Evolutionary conservation across 2,329 filamentous ascomycete genomes (phyloP).

Genomic region (Aureobasidium sp.): DNA sequence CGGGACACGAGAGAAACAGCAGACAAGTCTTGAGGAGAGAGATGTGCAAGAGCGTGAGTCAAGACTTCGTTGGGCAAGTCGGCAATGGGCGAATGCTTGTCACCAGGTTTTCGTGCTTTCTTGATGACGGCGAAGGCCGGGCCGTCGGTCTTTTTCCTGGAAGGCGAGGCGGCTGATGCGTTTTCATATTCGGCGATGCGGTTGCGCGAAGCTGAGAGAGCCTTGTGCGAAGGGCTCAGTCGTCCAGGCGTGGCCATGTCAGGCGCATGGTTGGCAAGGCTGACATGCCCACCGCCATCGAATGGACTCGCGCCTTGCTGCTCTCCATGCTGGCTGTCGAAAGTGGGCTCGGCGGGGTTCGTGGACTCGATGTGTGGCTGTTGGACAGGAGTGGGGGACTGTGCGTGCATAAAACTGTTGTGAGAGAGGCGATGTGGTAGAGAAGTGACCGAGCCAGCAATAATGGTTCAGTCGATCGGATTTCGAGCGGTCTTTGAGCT

Average conservation of each 20-base stretch:
- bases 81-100: constrained; percentile 41
- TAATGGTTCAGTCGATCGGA: constrained; percentile 41
- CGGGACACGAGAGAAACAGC: constrained; percentile 78
- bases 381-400: constrained; percentile 43
- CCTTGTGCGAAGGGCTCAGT: constrained; percentile 22
- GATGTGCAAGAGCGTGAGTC: constrained; percentile 82
- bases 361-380: constrained; percentile 33
- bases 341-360: constrained; percentile 26
- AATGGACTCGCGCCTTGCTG: constrained; percentile 33
- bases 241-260: constrained; percentile 21
- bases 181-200: constrained; percentile 49
- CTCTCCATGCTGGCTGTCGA: constrained; percentile 52
- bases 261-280: constrained; percentile 20
- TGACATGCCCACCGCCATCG: constrained; percentile 19
- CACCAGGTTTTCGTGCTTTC: constrained; percentile 34
- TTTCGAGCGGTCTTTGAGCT: too few species aligned
- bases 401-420: constrained; percentile 56
- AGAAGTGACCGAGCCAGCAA: constrained; percentile 47
- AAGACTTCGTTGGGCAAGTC: constrained; percentile 84
- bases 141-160: constrained; percentile 33
- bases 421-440: constrained; percentile 24
- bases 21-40: constrained; percentile 75
- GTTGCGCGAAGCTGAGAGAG: constrained; percentile 26
- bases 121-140: constrained; percentile 45
- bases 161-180: constrained; percentile 29